Evolutionary conservation across 306 rosid genomes (phyloP), one percentile per base, ranked within the genome.

Genomic region (Arachis hypogaea): DNA sequence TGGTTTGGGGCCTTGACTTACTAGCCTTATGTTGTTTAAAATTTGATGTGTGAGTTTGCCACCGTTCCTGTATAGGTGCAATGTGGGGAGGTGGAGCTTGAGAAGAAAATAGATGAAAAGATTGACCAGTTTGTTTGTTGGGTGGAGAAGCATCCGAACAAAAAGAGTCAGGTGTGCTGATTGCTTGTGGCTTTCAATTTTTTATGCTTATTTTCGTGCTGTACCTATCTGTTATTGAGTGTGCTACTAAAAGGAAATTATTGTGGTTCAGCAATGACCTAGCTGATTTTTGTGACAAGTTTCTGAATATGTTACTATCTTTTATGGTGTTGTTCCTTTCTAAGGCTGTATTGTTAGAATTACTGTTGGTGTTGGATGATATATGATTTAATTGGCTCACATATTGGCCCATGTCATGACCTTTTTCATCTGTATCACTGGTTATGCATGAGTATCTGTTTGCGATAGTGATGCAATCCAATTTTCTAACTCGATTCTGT

Each of bases 91-190:
- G 45, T 58, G 28, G 97, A 95, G 82, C 82, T 95, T 71, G 97
- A 95, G 75, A 95, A 90, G 82, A 95, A 88, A 88, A 88, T 95
- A 61, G 97, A 95, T 63, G 99, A 92, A 68, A 92, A 88, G 86
- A 90, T 95, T 69, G 99, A 88, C 74, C 99, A 95, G 76, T 95
- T 90, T 70, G 73, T 95, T 79, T 75, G 79, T 79, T 95, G 99
- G 99, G 99, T 88, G 55, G 99, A 95, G 90, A 95, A 92, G 74
- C 99, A 95, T 83, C 99, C 97, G 1, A 88, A 95, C 87, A 95
- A 90, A 77, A 95, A 92, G 84, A 95, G 97, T 76, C 97, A 92
- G 98, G 99, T 95, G 44, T 78, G 88, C 45, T 2, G 41, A 56
- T 80, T 77, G 64, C 5, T 67, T 16, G 1, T 72, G 54, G 66